Evolutionary conservation across 495 filamentous ascomycete genomes (phyloP).

Genomic region (Pseudomonodictys pantanalensis): DNA sequence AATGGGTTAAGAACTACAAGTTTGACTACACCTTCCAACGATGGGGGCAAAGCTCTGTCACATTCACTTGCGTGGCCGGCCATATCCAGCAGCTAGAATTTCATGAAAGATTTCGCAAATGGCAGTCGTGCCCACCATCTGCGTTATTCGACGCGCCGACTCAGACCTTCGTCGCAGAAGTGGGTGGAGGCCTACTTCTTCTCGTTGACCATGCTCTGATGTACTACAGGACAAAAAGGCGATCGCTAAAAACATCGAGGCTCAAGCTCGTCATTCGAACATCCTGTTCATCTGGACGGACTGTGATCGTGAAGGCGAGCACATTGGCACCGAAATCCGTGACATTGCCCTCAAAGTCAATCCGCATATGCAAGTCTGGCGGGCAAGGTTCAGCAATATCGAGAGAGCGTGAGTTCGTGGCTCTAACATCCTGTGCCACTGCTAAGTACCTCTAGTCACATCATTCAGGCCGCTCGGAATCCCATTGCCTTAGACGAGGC

Average conservation of each 20-base stretch:
- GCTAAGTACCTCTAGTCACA: constrained; percentile 55
- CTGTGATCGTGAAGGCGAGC: constrained; percentile 95
- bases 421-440: background rate
- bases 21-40: constrained; percentile 83
- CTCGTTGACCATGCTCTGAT: constrained; percentile 1
- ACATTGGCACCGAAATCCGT: constrained; percentile 92
- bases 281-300: constrained; percentile 96
- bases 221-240: constrained; percentile 65
- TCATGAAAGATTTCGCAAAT: constrained; percentile 62
- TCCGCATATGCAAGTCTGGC: constrained; percentile 67
- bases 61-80: constrained; percentile 88
- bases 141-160: constrained; percentile 82
- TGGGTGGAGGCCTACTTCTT: constrained; percentile 37
- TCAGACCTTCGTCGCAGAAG: constrained; percentile 60
- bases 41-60: constrained; percentile 80
- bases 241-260: constrained; percentile 80
- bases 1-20: constrained; percentile 89
- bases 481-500: constrained; percentile 76
- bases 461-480: constrained; percentile 75
- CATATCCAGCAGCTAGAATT: constrained; percentile 80
- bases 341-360: constrained; percentile 75
- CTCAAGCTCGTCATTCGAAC: constrained; percentile 64
- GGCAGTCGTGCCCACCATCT: constrained; percentile 75
- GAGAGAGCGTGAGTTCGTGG: constrained; percentile 69
- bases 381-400: constrained; percentile 92